A percentile compares a stretch with the other conserved stretches of the same genome.
Conservation (phyloP, 352 stramenopile genomes). For the Globisporangium cylindrosporum region DNA sequence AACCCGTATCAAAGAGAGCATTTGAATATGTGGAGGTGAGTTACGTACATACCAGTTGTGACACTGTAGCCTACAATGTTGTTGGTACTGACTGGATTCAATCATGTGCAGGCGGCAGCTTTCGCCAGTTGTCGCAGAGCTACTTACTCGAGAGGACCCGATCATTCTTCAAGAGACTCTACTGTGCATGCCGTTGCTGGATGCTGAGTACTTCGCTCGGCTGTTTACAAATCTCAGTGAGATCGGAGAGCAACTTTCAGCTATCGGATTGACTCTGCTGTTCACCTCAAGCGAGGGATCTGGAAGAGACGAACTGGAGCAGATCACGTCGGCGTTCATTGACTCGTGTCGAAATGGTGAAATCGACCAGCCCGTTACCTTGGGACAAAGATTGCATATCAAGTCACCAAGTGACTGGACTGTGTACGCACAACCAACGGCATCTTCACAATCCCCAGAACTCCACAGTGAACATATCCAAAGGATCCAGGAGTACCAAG, state of each 20-base stretch:
- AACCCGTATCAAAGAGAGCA: not conserved
- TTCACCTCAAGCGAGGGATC: conserved; percentile 16
- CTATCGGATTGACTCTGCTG: conserved; percentile 19
- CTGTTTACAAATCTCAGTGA: not conserved
- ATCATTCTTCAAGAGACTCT: conserved; percentile 6
- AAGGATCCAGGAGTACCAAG: conserved; percentile 20
- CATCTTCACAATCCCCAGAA: not conserved
- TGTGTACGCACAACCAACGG: not conserved
- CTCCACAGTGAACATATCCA: not conserved
- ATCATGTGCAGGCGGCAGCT: conserved; percentile 24
- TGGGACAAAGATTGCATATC: not conserved
- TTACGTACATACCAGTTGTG: not conserved
- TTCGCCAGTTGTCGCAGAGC: conserved; percentile 16
- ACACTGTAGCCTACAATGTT: not conserved
- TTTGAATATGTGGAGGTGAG: conserved; percentile 12
- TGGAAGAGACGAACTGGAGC: conserved; percentile 15
- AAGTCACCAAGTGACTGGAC: conserved; percentile 7
- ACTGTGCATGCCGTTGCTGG: conserved; percentile 10
- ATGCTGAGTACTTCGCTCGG: conserved; percentile 6
- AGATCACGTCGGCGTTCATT: conserved; percentile 26
- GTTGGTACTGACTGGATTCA: not conserved
- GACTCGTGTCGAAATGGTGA: conserved; percentile 22
- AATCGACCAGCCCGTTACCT: not conserved
- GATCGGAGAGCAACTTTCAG: not conserved
- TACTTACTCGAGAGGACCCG: conserved; percentile 15